These are phyloP conservation scores for Phyllosticta citrichinensis DNA, from an alignment of 2,329 filamentous ascomycete genomes.

Conservation along the genomic window DNA sequence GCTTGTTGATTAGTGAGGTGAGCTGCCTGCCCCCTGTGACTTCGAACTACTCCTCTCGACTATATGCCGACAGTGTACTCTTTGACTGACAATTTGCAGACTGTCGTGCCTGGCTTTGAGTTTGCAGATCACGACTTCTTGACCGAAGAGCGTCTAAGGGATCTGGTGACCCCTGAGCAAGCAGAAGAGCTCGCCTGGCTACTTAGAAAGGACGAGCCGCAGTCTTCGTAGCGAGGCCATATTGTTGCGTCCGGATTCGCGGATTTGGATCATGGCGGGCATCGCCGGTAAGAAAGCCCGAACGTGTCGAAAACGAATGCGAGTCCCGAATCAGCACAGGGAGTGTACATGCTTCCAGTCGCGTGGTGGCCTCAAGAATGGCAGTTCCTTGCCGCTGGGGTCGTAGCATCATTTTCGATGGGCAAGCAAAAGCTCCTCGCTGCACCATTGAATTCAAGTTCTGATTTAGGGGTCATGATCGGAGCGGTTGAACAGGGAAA, in stretches of 20 bases:
- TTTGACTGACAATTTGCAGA: constrained; percentile 25
- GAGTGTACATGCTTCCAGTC: too few relatives aligned
- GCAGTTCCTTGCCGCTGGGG: too few relatives aligned
- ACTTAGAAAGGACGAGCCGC: constrained; percentile 18
- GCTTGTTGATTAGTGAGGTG: constrained; percentile 54
- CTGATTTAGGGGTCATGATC: too few relatives aligned
- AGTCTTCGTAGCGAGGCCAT: neutral
- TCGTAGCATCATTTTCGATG: too few relatives aligned
- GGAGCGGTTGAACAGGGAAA: neutral
- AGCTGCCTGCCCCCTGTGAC: constrained; percentile 11
- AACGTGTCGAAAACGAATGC: too few relatives aligned
- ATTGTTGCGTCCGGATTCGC: neutral
- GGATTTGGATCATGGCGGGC: neutral
- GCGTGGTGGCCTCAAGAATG: too few relatives aligned
- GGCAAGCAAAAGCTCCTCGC: too few relatives aligned
- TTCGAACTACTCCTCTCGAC: too few relatives aligned
- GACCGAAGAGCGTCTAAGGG: constrained; percentile 37
- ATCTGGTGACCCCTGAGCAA: constrained; percentile 44
- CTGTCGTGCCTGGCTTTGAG: constrained; percentile 59
- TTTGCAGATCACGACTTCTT: constrained; percentile 60
- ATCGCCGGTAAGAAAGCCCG: neutral
- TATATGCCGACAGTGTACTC: neutral
- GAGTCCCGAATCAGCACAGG: too few relatives aligned
- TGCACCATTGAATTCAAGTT: too few relatives aligned
- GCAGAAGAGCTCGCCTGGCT: constrained; percentile 39